Evolutionary conservation across 768 basidiomycete genomes (phyloP), one percentile per base, ranked within the genome.

Genomic region (Suillus tomentosus): DNA sequence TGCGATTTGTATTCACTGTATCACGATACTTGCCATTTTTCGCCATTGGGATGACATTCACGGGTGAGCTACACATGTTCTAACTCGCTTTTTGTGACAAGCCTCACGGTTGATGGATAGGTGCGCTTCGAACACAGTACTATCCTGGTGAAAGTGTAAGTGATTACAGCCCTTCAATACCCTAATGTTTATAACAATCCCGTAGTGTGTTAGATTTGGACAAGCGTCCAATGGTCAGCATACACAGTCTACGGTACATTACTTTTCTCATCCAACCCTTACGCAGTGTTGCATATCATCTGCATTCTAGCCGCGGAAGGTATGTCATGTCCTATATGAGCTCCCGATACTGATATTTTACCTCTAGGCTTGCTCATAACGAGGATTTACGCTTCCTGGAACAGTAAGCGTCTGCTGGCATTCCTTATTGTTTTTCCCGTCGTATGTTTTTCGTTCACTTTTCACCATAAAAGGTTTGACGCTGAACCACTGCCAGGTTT

Each of bases 71-170:
- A 50, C 48, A 50, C 6, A 13, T 24, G 22, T 50, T 50, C 47
- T 50, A 7, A 50, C 14, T 50, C 14, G 48, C 22, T 13, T 22
- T 13, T 22, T 22, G n/a, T 8, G 42, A 42, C 10, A 10, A 47
- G 7, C 22, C 13, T 24, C 7, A 50, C 24, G 14, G 6, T 6
- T 27, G 13, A 27, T 47, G 47, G 47, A 47, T n/a, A 50, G 48
- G 22, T 50, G 48, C 48, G 5, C 48, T 50, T 50, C 48, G 48
- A 50, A 50, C 48, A 15, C 48, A 50, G 24, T 50, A 57, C 37
- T 57, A 57, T 57, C 55, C 55, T 39, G 55, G 55, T 24, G 55
- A 57, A 57, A 57, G 55, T 3, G 55, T 24, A 22, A 39, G 55
- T 39, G 4, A 22, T 24, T 4, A 39, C 14, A n/a, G 1, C 55